phyloP scores from a whole-genome alignment of 2,329 filamentous ascomycete genomes.

The Lachnellula hyalina region DNA sequence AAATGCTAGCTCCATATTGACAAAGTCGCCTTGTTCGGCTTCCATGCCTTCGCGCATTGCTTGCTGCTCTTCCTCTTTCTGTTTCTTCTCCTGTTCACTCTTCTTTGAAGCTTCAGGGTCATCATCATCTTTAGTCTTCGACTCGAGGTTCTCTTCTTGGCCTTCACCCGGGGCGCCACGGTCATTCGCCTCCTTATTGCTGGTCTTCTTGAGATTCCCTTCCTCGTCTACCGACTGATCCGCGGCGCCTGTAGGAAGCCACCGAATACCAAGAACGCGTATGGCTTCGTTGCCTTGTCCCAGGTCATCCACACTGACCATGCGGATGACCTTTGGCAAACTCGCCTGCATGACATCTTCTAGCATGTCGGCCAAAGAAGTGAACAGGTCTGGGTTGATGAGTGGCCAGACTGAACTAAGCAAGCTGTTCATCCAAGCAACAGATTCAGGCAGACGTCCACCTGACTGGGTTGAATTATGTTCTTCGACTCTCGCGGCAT shows the following conservation, averaged over 20 bases:
- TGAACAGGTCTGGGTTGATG: conserved; percentile 70
- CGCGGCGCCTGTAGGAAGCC: conserved; percentile 67
- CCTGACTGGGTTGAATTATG: conserved; percentile 33
- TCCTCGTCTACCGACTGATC: conserved; percentile 53
- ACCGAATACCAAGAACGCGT: conserved; percentile 65
- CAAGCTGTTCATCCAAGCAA: conserved; percentile 67
- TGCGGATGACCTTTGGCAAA: conserved; percentile 61
- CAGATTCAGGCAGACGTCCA: conserved; percentile 38
- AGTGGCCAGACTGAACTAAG: conserved; percentile 66
- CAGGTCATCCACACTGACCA: conserved; percentile 71
- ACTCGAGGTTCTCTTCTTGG: conserved; percentile 26
- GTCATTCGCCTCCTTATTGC: conserved; percentile 43
- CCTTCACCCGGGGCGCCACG: conserved; percentile 40
- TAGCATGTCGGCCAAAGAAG: conserved; percentile 61
- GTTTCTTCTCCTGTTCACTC: conserved; percentile 22
- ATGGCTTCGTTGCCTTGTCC: conserved; percentile 69
- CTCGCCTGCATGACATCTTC: conserved; percentile 80
- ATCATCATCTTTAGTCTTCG: conserved; percentile 32
- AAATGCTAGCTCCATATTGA: conserved; percentile 71
- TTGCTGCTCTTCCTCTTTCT: conserved; percentile 35
- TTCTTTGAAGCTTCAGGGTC: conserved; percentile 29
- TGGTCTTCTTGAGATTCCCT: conserved; percentile 44
- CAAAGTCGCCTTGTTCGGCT: conserved; percentile 71
- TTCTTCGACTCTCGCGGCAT: conserved; percentile 51
- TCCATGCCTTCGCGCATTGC: conserved; percentile 55